These are phyloP conservation scores for Protomyces arabidopsidicola DNA, from an alignment of 1,139 yeast genomes.

Conservation along the genomic window DNA sequence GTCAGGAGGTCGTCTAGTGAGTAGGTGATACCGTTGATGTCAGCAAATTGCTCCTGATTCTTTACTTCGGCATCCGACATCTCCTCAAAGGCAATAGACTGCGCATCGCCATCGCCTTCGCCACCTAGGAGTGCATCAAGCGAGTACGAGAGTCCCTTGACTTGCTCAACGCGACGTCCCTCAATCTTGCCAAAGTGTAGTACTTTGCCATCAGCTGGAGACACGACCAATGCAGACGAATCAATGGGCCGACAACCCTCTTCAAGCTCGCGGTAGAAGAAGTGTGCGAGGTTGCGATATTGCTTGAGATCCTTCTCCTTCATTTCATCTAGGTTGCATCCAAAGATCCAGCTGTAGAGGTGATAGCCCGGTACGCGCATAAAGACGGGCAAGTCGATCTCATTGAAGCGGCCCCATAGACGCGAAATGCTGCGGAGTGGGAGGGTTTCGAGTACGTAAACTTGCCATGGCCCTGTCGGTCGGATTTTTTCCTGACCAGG, in stretches of 20 bases:
- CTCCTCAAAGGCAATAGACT: slow-evolving; percentile 34
- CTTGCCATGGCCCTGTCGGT: slow-evolving; percentile 38
- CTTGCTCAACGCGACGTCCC: slow-evolving; percentile 80
- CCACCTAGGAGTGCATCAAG: slow-evolving; percentile 84
- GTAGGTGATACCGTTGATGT: slow-evolving; percentile 67
- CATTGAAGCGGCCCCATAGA: slow-evolving; percentile 89
- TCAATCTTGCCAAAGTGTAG: slow-evolving; percentile 75
- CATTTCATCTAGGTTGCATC: slow-evolving; percentile 86
- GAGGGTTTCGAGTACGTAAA: slow-evolving; percentile 80
- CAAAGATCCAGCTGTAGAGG: slow-evolving; percentile 74
- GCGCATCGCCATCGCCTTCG: slow-evolving; percentile 33
- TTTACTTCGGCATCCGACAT: slow-evolving; percentile 32
- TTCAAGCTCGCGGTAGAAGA: slow-evolving; percentile 76
- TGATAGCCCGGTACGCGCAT: slow-evolving; percentile 75
- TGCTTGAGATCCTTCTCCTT: slow-evolving; percentile 71
- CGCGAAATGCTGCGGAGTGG: slow-evolving; percentile 90
- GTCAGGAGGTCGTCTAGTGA: slow-evolving; percentile 58
- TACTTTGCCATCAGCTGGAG: slow-evolving; percentile 93
- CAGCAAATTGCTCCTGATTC: slow-evolving; percentile 73
- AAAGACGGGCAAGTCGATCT: slow-evolving; percentile 81
- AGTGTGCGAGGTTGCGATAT: slow-evolving; percentile 79
- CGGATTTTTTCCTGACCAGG: slow-evolving; percentile 29
- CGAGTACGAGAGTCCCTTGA: slow-evolving; percentile 91
- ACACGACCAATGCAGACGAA: slow-evolving; percentile 54
- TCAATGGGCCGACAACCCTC: slow-evolving; percentile 80